Evolutionary conservation across 1,284 basidiomycete genomes (phyloP), one percentile per base, ranked within the genome.

Genomic region (Stereum hirsutum): DNA sequence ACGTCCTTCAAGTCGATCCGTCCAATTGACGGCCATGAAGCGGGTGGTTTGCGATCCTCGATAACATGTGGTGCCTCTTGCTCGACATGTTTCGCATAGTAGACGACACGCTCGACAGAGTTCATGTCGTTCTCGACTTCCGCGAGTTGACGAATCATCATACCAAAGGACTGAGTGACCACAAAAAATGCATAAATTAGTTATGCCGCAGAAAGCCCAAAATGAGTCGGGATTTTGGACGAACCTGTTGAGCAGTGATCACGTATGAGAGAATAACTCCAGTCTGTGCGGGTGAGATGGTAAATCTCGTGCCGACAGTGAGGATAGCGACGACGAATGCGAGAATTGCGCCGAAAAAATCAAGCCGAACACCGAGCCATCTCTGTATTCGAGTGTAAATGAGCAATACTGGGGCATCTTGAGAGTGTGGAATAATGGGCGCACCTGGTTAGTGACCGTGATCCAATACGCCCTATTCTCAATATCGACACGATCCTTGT

Each of bases 101-200:
- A 75, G 3, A 89, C 65, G 26, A 92, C 70, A 36, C 89, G 81
- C 61, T 95, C 91, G 4, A 92, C 88, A 20, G 83, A 81, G 58
- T 92, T 92, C 85, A 94, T 92, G 60, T 93, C 78, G 59, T 94
- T 93, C 62, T 94, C 89, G 12, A 91, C 81, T 56, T 92, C 87
- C 3, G 87, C 86, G 41, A 74, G 72, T 58, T 93, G 89, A 19
- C 88, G 78, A 38, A 93, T 78, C 56, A 91, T 73, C 85, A 81
- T 89, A 12, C 83, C 81, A 54, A 93, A 91, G 1, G 75, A 61
- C 71, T 78, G 51, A 14, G 27, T 7, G n/a, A 6, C 5, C 12
- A 12, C 15, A 17, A 12, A 17, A 20, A 26, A 35, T 10, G 17
- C 31, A 20, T 26, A n/a, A 39, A 17, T n/a, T n/a, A n/a, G n/a